phyloP scores from a whole-genome alignment of 129 eudicot genomes.

The Pittosporum tobira region DNA sequence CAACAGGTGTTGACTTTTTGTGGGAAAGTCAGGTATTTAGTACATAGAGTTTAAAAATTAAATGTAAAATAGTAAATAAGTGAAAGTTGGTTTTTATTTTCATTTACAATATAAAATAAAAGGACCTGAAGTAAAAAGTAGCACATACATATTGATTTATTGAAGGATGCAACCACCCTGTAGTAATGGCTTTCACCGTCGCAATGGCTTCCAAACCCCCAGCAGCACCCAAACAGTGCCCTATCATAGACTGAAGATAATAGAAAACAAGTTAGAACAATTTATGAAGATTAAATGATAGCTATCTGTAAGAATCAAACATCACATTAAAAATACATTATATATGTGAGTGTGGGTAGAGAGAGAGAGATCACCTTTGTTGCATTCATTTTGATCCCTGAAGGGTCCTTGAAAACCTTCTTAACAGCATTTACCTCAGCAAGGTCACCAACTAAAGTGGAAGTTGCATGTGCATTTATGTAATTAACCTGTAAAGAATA shows the following conservation, averaged over 20 bases:
- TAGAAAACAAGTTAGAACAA: too few species aligned
- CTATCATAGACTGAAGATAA: slow-evolving; percentile 77
- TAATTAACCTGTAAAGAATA: slow-evolving; percentile 61
- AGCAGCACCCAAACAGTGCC: slow-evolving; percentile 98
- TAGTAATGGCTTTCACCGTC: slow-evolving; percentile 80
- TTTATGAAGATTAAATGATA: too few species aligned
- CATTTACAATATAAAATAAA: too few species aligned
- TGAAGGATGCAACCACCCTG: slow-evolving; percentile 97
- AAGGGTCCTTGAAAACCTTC: slow-evolving; percentile 87
- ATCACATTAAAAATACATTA: too few species aligned
- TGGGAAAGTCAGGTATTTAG: too few species aligned
- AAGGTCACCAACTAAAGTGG: slow-evolving; percentile 87
- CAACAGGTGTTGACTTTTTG: too few species aligned
- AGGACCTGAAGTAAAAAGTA: not conserved
- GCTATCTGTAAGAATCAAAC: too few species aligned
- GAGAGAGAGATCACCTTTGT: slow-evolving; percentile 57
- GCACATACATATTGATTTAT: slow-evolving; percentile 86
- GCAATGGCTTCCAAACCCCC: slow-evolving; percentile 99
- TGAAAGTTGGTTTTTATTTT: too few species aligned
- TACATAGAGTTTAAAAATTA: not conserved
- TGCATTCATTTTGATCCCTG: slow-evolving; percentile 85
- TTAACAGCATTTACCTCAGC: slow-evolving; percentile 95
- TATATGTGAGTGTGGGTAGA: too few species aligned
- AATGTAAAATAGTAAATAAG: too few species aligned
- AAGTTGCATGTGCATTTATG: slow-evolving; percentile 98